Percentiles rank a stretch among this genome's conserved stretches.
phyloP scores from a whole-genome alignment of 2,329 filamentous ascomycete genomes.

The Sporothrix pseudoabietina region DNA sequence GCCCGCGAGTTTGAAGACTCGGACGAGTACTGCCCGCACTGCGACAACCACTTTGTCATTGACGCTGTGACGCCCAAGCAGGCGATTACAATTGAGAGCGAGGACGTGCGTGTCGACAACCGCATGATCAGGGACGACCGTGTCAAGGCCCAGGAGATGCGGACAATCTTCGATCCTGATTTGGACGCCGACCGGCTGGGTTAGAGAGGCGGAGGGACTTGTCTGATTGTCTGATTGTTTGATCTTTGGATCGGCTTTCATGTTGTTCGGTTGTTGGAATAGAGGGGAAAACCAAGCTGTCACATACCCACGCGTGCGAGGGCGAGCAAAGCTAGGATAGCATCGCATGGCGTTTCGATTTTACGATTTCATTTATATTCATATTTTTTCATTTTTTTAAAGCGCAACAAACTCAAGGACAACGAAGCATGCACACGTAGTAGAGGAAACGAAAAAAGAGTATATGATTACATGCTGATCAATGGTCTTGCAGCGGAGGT shows the following conservation, averaged over 20 bases:
- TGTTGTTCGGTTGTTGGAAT: neutral
- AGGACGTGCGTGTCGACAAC: slow-evolving; percentile 81
- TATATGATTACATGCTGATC: slow-evolving; percentile 24
- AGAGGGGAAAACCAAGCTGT: neutral
- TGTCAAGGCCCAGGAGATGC: slow-evolving; percentile 59
- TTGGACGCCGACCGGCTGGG: slow-evolving; percentile 75
- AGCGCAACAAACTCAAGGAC: neutral
- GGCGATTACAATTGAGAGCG: slow-evolving; percentile 82
- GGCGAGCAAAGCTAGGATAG: slow-evolving; percentile 6
- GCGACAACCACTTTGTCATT: slow-evolving; percentile 97
- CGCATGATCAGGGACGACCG: slow-evolving; percentile 94
- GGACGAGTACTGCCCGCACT: slow-evolving; percentile 98
- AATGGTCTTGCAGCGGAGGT: neutral
- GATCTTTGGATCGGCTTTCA: neutral
- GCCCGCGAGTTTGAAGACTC: slow-evolving; percentile 89
- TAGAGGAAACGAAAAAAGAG: slow-evolving; percentile 10
- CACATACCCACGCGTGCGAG: slow-evolving; percentile 13
- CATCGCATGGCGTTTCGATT: slow-evolving; percentile 10
- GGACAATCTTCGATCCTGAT: slow-evolving; percentile 75
- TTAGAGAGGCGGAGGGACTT: slow-evolving; percentile 43
- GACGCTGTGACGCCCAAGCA: slow-evolving; percentile 85
- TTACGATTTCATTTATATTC: neutral
- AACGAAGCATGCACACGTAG: neutral
- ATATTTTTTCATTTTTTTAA: neutral
- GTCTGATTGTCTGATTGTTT: neutral